Conservation (phyloP, 2,329 filamentous ascomycete species). For the Fusarium scirpi region DNA sequence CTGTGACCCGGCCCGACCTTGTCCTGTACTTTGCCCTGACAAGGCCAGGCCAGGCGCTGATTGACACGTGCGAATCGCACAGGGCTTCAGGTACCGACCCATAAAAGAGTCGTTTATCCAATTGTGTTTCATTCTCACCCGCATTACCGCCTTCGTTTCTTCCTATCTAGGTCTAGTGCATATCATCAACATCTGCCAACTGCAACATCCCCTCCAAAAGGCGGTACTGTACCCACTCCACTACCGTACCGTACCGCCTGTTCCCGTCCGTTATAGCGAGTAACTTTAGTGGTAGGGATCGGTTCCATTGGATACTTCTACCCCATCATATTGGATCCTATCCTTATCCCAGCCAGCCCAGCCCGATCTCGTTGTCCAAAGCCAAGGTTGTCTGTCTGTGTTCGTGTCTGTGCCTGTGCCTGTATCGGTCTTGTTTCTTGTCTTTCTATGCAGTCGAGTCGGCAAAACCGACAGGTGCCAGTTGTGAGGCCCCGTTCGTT, state of each 20-base stretch:
- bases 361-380: constrained; percentile 34
- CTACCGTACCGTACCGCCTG: constrained; percentile 36
- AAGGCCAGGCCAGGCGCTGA: constrained; percentile 22
- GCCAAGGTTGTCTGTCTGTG: constrained; percentile 22
- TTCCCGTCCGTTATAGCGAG: constrained; percentile 32
- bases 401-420: constrained; percentile 23
- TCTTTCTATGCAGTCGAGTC: constrained; percentile 35
- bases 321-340: constrained; percentile 42
- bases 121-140: constrained; percentile 33
- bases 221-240: constrained; percentile 30
- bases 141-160: constrained; percentile 37
- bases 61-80: constrained; percentile 43
- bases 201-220: constrained; percentile 2
- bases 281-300: constrained; percentile 13
- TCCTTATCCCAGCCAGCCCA: constrained; percentile 41
- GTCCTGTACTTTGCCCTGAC: not conserved
- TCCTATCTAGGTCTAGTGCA: constrained; percentile 18
- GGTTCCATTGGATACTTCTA: constrained; percentile 33
- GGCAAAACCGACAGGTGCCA: constrained; percentile 38
- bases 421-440: constrained; percentile 2
- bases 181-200: constrained; percentile 15
- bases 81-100: constrained; percentile 42
- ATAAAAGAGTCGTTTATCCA: constrained; percentile 15
- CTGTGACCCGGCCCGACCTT: constrained; percentile 38
- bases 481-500: constrained; percentile 36